A percentile compares a stretch with the other conserved stretches of the same genome.
Conservation (phyloP, 2,329 filamentous ascomycete genomes). For the Exophiala sideris region DNA sequence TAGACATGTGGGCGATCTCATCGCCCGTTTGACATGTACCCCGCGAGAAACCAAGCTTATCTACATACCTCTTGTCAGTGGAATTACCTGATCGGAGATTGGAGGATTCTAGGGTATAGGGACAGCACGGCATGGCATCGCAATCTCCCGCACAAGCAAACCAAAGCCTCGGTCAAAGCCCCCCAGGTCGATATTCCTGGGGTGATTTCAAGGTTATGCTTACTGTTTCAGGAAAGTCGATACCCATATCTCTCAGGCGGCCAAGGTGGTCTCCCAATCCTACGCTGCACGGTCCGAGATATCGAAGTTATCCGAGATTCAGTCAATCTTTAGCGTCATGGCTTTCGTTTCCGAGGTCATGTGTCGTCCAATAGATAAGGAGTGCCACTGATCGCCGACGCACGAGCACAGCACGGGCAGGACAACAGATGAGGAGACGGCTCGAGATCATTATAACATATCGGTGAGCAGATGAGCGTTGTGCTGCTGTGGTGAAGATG, state of each 20-base stretch:
- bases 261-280: not conserved
- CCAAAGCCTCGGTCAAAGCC: too few species aligned
- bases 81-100: not conserved
- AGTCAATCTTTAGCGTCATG: not conserved
- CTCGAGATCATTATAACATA: too few species aligned
- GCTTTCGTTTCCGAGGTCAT: not conserved
- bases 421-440: not conserved
- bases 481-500: too few species aligned
- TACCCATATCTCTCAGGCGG: not conserved
- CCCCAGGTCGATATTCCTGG: too few species aligned
- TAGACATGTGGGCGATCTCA: too few species aligned
- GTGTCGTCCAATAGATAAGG: not conserved
- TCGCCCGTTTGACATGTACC: too few species aligned
- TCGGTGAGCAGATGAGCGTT: too few species aligned
- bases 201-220: not conserved
- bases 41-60: not conserved
- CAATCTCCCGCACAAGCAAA: too few species aligned
- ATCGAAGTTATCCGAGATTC: too few species aligned
- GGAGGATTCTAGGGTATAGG: too few species aligned
- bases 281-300: too few species aligned
- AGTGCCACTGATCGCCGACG: not conserved
- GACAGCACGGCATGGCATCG: too few species aligned
- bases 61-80: not conserved
- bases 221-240: not conserved
- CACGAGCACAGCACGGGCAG: not conserved